phyloP scores from a whole-genome alignment of 2,329 filamentous ascomycete species.

The Orbilia blumenaviensis region DNA sequence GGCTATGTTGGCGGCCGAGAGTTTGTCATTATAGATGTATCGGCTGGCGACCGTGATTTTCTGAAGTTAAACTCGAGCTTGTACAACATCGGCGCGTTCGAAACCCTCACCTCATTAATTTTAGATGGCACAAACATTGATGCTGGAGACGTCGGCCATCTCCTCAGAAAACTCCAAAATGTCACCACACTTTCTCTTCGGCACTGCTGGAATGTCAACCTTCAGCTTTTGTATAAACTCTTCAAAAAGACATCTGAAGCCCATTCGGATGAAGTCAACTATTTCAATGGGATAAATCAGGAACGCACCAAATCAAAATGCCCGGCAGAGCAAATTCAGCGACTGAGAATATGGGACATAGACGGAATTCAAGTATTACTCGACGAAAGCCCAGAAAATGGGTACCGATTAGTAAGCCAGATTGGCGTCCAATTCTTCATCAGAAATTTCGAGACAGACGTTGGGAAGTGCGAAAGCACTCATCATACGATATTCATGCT shows the following conservation, averaged over 20 bases:
- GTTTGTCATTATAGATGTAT: conserved; percentile 44
- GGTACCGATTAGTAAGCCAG: conserved; percentile 33
- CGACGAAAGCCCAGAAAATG: conserved; percentile 34
- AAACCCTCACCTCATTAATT: conserved; percentile 31
- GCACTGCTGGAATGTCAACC: conserved; percentile 49
- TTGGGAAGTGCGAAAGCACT: conserved; percentile 23
- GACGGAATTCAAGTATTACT: conserved; percentile 32
- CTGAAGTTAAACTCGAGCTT: conserved; percentile 24
- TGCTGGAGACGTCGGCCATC: conserved; percentile 43
- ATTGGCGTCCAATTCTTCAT: conserved; percentile 43
- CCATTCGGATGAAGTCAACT: conserved; percentile 44
- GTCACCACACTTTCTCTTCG: conserved; percentile 30
- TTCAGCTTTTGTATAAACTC: conserved; percentile 44
- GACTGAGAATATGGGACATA: conserved; percentile 47
- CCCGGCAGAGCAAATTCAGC: conserved; percentile 33
- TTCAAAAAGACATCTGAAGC: conserved; percentile 49
- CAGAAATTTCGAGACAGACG: conserved; percentile 41
- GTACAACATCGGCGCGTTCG: conserved; percentile 8
- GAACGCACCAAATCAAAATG: conserved; percentile 9
- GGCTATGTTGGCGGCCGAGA: conserved; percentile 26
- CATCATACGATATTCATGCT: conserved; percentile 40
- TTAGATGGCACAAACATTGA: conserved; percentile 45
- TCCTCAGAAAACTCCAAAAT: conserved; percentile 38
- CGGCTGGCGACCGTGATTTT: conserved; percentile 37
- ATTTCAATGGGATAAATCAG: conserved; percentile 30